Base-by-base conservation (phyloP, 208 protist species). In the Naegleria fowleri region DNA sequence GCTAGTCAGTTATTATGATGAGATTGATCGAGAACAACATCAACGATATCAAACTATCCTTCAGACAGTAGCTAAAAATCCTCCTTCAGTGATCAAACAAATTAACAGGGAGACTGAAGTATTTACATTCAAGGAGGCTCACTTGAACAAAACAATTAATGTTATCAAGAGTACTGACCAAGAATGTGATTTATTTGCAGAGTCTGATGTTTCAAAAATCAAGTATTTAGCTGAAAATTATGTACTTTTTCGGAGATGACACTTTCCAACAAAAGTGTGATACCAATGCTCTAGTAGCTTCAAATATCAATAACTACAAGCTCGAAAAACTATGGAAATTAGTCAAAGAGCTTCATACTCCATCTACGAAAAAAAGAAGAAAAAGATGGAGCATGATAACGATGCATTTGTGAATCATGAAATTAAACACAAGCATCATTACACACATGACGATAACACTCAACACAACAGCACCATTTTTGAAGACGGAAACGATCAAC, bases 191-290 rank as follows among this genome's bases (percentile, higher is more conserved):
- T 48, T 48, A 51, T 86, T 86, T 86, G 40, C 83, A 0, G 83
- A 48, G 13, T 40, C 83, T 43, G 67, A 79, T 79, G 67, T 86
- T 43, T 48, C 40, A 22, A 86, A 22, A 48, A 29, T 86, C 16
- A 86, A 86, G 83, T 86, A 86, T 29, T 43, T 86, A 7, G 83
- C 83, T 40, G 40, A 86, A 29, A 86, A 86, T 43, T 86, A 86
- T 48, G 15, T 33, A 25, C 40, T 86, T 9, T 86, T 86, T 43
- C n/a, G 36, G 83, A 48, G 83, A 48, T 48, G 40, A 39, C 15
- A 25, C 83, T 43, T 40, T 48, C 38, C 22, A 16, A 38, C 36
- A 33, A 13, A 79, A 79, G 15, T 86, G 83, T 86, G 83, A 39
- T 39, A 39, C 16, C 7, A 86, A 86, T 43, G 40, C 40, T 4